A percentile compares a stretch with the other conserved stretches of the same genome.
These are phyloP conservation scores for Malus orientalis DNA, from an alignment of 306 rosid species.

Conservation along the genomic window DNA sequence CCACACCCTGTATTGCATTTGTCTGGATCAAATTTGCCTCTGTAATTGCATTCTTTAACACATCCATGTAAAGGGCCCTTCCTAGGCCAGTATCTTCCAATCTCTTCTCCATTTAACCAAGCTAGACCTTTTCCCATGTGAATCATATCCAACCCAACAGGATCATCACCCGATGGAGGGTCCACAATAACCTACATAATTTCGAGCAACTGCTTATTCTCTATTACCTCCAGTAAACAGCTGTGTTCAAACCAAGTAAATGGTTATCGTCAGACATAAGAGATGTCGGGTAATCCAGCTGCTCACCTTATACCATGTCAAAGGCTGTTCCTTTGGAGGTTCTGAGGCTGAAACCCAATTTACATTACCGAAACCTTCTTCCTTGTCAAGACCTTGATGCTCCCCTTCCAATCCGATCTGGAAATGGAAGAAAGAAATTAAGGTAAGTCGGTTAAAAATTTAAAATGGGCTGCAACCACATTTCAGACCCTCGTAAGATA, in stretches of 20 bases:
- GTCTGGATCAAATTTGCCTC: constrained; percentile 78
- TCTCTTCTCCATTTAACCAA: constrained; percentile 97
- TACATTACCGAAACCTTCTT: constrained; percentile 34
- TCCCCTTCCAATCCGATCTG: constrained; percentile 87
- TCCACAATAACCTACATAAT: constrained; percentile 59
- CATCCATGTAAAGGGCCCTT: constrained; percentile 50
- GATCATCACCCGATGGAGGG: constrained; percentile 70
- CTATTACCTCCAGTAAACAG: background rate
- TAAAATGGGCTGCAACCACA: background rate
- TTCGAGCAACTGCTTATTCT: background rate
- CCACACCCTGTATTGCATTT: constrained; percentile 89
- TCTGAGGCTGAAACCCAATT: constrained; percentile 59
- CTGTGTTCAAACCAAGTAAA: constrained; percentile 13
- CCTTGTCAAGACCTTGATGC: constrained; percentile 49
- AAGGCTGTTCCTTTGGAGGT: constrained; percentile 64
- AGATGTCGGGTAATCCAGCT: background rate
- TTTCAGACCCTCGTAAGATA: background rate
- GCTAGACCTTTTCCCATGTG: constrained; percentile 95
- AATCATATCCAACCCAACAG: constrained; percentile 86
- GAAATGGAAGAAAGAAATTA: constrained; percentile 17
- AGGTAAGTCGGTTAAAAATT: background rate
- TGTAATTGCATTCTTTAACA: constrained; percentile 71
- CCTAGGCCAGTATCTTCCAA: constrained; percentile 95
- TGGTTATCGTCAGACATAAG: background rate
- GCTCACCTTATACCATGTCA: constrained; percentile 91